phyloP scores from a whole-genome alignment of 495 filamentous ascomycete species.

The Xylaria flabelliformis region DNA sequence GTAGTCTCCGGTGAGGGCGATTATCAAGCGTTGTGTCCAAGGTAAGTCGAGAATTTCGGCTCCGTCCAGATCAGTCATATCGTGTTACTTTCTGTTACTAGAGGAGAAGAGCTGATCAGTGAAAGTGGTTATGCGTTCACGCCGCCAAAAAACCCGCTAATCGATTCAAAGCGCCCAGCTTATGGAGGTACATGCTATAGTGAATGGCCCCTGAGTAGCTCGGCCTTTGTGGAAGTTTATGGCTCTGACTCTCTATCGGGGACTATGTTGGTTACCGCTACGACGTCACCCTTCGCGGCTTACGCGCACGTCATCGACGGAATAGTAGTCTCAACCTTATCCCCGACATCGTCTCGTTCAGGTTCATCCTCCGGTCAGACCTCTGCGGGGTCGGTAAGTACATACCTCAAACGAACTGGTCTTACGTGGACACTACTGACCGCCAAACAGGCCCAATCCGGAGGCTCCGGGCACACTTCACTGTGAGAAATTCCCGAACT shows the following conservation, averaged over 20 bases:
- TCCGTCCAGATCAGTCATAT: neutral
- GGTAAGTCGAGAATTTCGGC: conserved; percentile 22
- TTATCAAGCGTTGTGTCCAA: conserved; percentile 40
- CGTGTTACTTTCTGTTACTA: neutral
- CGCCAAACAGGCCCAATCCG: conserved; percentile 5
- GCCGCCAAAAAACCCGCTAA: conserved; percentile 15
- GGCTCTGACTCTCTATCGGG: conserved; percentile 27
- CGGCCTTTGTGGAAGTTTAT: conserved; percentile 30
- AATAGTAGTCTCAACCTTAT: conserved; percentile 28
- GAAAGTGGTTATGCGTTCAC: conserved; percentile 16
- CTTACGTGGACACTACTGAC: neutral
- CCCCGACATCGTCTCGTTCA: conserved; percentile 17
- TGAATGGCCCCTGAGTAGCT: conserved; percentile 30
- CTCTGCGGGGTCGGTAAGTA: conserved; percentile 7
- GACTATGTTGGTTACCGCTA: conserved; percentile 29
- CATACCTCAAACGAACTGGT: neutral
- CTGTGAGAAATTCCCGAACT: neutral
- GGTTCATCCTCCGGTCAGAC: conserved; percentile 1
- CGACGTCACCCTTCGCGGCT: conserved; percentile 27
- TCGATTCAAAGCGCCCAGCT: conserved; percentile 33
- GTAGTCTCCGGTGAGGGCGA: conserved; percentile 23
- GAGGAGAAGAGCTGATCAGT: neutral
- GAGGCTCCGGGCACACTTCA: neutral
- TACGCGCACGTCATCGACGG: conserved; percentile 37
- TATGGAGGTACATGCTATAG: conserved; percentile 38